Evolutionary conservation across 352 stramenopile genomes (phyloP), one percentile per base, ranked within the genome.

Genomic region (Ophiocytium majus): DNA sequence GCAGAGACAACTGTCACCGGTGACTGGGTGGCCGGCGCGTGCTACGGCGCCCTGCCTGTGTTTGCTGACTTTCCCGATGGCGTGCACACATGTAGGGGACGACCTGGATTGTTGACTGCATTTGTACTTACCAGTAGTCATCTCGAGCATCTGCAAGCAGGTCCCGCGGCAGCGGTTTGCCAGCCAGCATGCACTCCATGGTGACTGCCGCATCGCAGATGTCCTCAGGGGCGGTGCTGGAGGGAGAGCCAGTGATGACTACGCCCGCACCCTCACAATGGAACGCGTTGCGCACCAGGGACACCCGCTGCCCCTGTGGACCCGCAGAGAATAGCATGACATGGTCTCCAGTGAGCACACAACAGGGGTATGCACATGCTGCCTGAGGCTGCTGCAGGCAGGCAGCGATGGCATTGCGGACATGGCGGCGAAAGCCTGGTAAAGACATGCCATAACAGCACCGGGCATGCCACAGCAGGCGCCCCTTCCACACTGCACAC

Each of bases 251-350:
- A 32, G 81, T 57, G 76, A 88, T 78, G n/a, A 78, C 84, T 9
- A 85, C 66, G n/a, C 84, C 84, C 63, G 80, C 84, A 50, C 84
- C 84, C 34, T 79, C 75, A 71, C 84, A 88, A 43, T 78, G 79
- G 63, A 87, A 87, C 28, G 83, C 83, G 19, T 63, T 85, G 17
- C 43, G 79, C 9, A 83, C 64, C 79, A 88, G 34, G 23, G 84
- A 85, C 50, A 88, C 32, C 0, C 84, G 84, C 80, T 88, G 84
- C 28, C 80, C 84, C 43, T 57, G 43, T 14, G 43, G 14, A 14
- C 43, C 5, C 43, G 43, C 5, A 57, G 43, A 57, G 14, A 14
- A 57, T 14, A 57, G 43, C 43, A 14, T 57, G 43, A 57, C 5
- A 57, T 57, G 43, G n/a, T n/a, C n/a, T n/a, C n/a, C n/a, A n/a